A percentile compares a stretch with the other conserved stretches of the same genome.
Evolutionary conservation across 2,329 filamentous ascomycete genomes (phyloP).

Genomic region (Penicillium brasilianum): DNA sequence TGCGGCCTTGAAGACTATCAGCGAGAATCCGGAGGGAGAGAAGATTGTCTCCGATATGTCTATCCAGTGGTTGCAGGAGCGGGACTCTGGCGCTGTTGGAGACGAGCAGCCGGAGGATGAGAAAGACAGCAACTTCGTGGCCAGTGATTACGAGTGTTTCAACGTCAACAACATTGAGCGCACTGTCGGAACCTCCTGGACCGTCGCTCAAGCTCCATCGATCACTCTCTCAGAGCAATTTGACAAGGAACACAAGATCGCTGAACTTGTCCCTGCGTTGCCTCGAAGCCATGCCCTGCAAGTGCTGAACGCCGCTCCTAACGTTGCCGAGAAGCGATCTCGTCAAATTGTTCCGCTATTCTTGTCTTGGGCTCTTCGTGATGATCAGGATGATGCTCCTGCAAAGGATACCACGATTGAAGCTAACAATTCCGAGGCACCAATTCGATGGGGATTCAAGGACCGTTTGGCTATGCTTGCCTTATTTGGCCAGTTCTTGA

Average conservation of each 20-base stretch:
- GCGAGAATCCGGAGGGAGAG: constrained; percentile 72
- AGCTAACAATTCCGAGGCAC: constrained; percentile 24
- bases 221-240: constrained; percentile 68
- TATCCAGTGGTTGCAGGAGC: constrained; percentile 73
- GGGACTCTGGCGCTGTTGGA: constrained; percentile 29
- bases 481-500: constrained; percentile 82
- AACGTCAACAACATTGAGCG: constrained; percentile 68
- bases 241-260: constrained; percentile 61
- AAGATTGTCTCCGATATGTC: constrained; percentile 72
- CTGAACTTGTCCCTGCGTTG: constrained; percentile 46
- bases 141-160: constrained; percentile 76
- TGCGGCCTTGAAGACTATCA: constrained; percentile 74
- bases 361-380: constrained; percentile 73
- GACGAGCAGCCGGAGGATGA: constrained; percentile 35
- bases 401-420: constrained; percentile 18
- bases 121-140: constrained; percentile 29
- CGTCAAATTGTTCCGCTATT: constrained; percentile 84
- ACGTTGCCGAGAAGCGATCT: constrained; percentile 82
- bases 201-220: constrained; percentile 58
- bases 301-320: constrained; percentile 73
- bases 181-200: constrained; percentile 58
- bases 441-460: constrained; percentile 51
- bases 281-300: constrained; percentile 79
- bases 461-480: constrained; percentile 84
- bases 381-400: constrained; percentile 49